Evolutionary conservation across 139 green algal species (phyloP).

Genomic region (Asterochloris sp.): DNA sequence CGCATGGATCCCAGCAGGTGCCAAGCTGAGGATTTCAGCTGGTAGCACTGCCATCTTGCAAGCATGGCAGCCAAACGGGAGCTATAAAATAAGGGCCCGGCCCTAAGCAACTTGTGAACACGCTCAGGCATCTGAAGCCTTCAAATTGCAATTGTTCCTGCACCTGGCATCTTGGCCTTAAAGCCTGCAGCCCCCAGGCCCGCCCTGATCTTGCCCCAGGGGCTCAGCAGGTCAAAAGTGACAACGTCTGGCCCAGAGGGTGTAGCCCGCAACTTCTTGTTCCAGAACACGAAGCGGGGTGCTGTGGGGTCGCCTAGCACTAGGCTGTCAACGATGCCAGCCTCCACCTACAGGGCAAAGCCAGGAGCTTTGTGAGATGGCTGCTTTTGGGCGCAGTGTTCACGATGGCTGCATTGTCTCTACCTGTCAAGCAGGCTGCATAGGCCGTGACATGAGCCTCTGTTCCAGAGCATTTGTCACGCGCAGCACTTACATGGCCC

Average conservation of each 20-base stretch:
- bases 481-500: no score
- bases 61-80: no score
- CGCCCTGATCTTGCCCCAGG: conserved; percentile 92
- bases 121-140: no score
- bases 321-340: conserved; percentile 79
- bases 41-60: background rate
- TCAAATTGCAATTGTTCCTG: background rate
- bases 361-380: no score
- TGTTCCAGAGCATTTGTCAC: background rate
- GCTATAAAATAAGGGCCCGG: no score
- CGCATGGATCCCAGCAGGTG: no score
- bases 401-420: no score
- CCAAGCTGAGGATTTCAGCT: no score
- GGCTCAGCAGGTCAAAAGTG: conserved; percentile 90
- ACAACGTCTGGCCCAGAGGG: conserved; percentile 81
- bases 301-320: conserved; percentile 91
- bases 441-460: no score
- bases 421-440: no score
- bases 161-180: conserved; percentile 59
- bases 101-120: no score
- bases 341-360: conserved; percentile 61
- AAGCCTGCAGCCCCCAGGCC: conserved; percentile 91
- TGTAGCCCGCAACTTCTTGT: conserved; percentile 79
- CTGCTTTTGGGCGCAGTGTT: no score
- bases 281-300: conserved; percentile 95